A percentile compares a stretch with the other conserved stretches of the same genome.
These are phyloP conservation scores for Ceratocystis huliohia DNA, from an alignment of 2,329 filamentous ascomycete species.

Conservation along the genomic window DNA sequence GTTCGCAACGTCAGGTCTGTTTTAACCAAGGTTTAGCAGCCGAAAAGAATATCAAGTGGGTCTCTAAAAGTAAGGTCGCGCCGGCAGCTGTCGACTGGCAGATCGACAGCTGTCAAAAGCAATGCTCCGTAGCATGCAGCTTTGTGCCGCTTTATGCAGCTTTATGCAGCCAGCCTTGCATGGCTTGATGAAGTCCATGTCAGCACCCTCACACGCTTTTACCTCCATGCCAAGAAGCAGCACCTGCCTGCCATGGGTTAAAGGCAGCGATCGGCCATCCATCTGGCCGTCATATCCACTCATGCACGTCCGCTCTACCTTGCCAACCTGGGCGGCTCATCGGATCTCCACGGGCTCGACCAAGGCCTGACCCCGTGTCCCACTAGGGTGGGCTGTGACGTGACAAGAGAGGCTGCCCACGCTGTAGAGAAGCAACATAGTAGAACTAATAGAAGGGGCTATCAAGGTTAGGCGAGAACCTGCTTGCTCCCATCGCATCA, in stretches of 20 bases:
- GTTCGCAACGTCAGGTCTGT: slow-evolving; percentile 3
- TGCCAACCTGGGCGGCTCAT: neutral
- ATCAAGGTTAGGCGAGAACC: too few relatives aligned
- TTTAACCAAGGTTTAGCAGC: slow-evolving; percentile 4
- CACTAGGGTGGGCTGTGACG: too few relatives aligned
- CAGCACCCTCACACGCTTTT: too few relatives aligned
- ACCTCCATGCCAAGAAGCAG: neutral
- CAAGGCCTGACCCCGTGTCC: neutral
- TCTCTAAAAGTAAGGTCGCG: neutral
- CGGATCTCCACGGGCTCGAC: neutral
- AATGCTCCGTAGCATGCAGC: neutral
- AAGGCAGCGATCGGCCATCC: neutral
- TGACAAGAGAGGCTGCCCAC: too few relatives aligned
- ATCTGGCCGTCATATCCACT: neutral
- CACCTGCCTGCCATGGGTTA: neutral
- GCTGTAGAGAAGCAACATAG: too few relatives aligned
- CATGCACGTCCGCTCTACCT: neutral
- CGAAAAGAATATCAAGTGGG: neutral
- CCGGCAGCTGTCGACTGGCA: neutral
- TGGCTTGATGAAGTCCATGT: too few relatives aligned
- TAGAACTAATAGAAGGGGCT: too few relatives aligned
- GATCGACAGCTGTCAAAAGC: neutral
- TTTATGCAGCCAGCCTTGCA: too few relatives aligned
- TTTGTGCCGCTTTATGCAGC: neutral
- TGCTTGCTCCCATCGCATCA: too few relatives aligned